Conservation (phyloP, 768 basidiomycete genomes). For the Stropharia rugosoannulata region DNA sequence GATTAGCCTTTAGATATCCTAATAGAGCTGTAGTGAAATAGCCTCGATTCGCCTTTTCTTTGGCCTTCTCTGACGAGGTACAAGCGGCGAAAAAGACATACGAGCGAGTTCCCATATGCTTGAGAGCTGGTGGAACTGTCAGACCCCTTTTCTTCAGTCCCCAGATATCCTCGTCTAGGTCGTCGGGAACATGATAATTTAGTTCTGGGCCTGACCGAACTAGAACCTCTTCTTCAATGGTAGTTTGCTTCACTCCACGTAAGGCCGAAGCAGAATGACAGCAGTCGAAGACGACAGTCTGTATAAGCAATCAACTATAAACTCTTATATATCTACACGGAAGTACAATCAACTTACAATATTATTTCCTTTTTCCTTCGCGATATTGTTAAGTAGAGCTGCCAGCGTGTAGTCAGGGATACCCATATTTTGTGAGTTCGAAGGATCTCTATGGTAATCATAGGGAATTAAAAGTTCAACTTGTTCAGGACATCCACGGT, state of each 20-base stretch:
- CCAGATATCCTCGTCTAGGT: neutral
- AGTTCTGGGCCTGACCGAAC: neutral
- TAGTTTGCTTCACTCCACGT: neutral
- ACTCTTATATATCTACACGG: too few species aligned
- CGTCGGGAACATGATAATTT: neutral
- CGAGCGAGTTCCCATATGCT: neutral
- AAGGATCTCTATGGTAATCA: neutral
- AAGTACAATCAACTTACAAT: too few species aligned
- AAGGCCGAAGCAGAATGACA: neutral
- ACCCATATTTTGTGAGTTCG: neutral
- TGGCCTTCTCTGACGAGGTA: neutral
- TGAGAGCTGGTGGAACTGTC: neutral
- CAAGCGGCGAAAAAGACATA: slow-evolving; percentile 3
- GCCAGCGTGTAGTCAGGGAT: slow-evolving; percentile 15
- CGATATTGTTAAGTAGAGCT: slow-evolving; percentile 7
- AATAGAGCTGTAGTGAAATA: slow-evolving; percentile 1
- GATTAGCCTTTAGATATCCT: neutral
- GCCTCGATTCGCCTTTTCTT: neutral
- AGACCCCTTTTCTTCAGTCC: neutral
- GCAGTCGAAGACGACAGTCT: slow-evolving; percentile 2
- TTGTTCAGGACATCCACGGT: neutral
- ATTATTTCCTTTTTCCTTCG: slow-evolving; percentile 14
- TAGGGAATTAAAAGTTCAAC: slow-evolving; percentile 8
- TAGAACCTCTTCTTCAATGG: neutral
- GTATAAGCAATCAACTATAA: too few species aligned